phyloP scores from a whole-genome alignment of 1,284 basidiomycete genomes.

The Leccinum angustisporum region DNA sequence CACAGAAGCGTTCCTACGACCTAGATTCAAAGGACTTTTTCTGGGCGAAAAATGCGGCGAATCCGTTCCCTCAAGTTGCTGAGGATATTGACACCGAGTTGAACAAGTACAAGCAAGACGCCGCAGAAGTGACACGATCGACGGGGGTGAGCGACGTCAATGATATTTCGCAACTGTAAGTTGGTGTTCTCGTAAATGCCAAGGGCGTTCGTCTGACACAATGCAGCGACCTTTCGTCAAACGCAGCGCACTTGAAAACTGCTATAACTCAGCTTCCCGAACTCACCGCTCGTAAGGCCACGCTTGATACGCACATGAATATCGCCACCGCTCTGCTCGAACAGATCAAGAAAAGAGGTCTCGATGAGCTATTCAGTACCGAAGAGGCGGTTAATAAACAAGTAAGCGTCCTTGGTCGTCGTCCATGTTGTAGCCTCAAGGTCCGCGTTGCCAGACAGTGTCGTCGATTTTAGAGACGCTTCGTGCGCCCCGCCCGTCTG shows the following conservation, averaged over 20 bases:
- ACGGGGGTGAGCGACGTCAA: conserved; percentile 96
- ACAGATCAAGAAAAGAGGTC: conserved; percentile 92
- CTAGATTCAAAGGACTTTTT: conserved; percentile 99
- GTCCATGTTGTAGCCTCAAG: conserved; percentile 7
- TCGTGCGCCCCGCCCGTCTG: conserved; percentile 63
- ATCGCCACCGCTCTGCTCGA: conserved; percentile 95
- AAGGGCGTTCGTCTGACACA: conserved; percentile 12
- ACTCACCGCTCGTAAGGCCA: conserved; percentile 93
- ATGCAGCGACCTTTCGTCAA: conserved; percentile 81
- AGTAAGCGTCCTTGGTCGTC: conserved; percentile 37
- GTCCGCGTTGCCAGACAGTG: conserved; percentile 53
- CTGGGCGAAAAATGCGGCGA: conserved; percentile 95
- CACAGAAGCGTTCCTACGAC: conserved; percentile 90
- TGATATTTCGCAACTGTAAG: conserved; percentile 91
- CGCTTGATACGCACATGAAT: conserved; percentile 99
- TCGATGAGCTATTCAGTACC: conserved; percentile 95
- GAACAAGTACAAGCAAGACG: conserved; percentile 94
- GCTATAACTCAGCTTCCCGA: conserved; percentile 99
- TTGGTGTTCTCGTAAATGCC: conserved; percentile 4
- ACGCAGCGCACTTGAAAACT: conserved; percentile 94
- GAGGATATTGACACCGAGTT: conserved; percentile 96
- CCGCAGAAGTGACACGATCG: conserved; percentile 94
- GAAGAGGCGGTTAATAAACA: conserved; percentile 91
- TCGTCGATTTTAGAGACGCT: conserved; percentile 82
- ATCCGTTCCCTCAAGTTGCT: conserved; percentile 97